A percentile compares a stretch with the other conserved stretches of the same genome.
Evolutionary conservation across 257 asterid genomes (phyloP).

Genomic region (Nicotiana otophora): DNA sequence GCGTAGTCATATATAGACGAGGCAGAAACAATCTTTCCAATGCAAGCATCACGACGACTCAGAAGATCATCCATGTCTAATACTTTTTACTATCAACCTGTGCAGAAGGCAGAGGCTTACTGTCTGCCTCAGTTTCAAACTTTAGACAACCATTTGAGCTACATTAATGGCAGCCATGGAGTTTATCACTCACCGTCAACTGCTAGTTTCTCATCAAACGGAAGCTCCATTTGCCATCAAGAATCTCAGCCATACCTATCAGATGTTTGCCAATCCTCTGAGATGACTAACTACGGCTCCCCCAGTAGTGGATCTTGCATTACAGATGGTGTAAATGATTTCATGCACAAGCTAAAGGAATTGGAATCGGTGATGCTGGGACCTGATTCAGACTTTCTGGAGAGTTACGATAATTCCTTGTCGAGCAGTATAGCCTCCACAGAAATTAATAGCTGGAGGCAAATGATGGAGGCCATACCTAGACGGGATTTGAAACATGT

Average conservation of each 20-base stretch:
- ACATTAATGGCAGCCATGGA: constrained; percentile 21
- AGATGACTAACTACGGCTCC: constrained; percentile 35
- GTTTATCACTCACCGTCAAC: constrained; percentile 62
- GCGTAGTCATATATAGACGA: neutral
- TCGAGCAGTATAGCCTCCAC: constrained; percentile 22
- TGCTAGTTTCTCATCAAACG: constrained; percentile 45
- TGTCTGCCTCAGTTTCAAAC: constrained; percentile 38
- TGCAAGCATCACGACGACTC: constrained; percentile 45
- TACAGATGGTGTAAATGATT: constrained; percentile 38
- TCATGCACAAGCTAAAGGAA: constrained; percentile 62
- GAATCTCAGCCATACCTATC: constrained; percentile 31
- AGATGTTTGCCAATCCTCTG: constrained; percentile 25
- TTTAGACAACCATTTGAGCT: constrained; percentile 31
- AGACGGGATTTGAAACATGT: constrained; percentile 64
- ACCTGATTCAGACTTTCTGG: constrained; percentile 56
- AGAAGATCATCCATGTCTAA: constrained; percentile 42
- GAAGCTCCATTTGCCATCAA: constrained; percentile 45
- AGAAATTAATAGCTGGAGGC: constrained; percentile 63
- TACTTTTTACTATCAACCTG: constrained; percentile 37
- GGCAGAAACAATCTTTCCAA: constrained; percentile 13
- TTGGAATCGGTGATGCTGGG: constrained; percentile 74
- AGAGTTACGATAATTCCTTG: constrained; percentile 20
- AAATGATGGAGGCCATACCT: constrained; percentile 55
- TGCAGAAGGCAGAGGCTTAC: constrained; percentile 40
- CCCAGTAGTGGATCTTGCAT: constrained; percentile 43